These are phyloP conservation scores for Pulveroboletus sp. DNA, from an alignment of 768 basidiomycete genomes.

Conservation along the genomic window DNA sequence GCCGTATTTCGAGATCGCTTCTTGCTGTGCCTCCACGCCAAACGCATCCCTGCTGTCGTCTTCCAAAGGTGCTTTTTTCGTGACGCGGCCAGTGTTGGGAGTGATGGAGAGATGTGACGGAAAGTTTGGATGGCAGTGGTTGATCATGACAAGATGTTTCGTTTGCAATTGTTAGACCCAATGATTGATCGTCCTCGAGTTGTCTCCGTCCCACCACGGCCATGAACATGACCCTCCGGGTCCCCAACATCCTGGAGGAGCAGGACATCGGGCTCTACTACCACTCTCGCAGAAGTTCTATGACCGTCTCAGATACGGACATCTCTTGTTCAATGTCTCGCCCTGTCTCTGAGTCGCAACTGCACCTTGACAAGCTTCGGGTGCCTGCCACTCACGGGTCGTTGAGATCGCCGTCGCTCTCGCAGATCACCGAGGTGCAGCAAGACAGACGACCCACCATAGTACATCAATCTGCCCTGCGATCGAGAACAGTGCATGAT, in stretches of 20 bases:
- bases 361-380: conserved; percentile 3
- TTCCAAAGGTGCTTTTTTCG: not conserved
- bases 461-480: conserved; percentile 30
- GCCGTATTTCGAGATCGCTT: conserved; percentile 68
- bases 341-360: conserved; percentile 14
- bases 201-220: not conserved
- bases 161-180: conserved; percentile 14
- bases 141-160: conserved; percentile 2
- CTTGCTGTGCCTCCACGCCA: conserved; percentile 41
- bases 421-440: conserved; percentile 23
- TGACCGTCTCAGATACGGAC: conserved; percentile 23
- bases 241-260: conserved; percentile 21
- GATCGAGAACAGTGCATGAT: conserved; percentile 48
- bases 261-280: conserved; percentile 29
- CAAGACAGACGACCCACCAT: conserved; percentile 9
- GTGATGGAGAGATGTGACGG: conserved; percentile 41
- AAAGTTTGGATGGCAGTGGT: conserved; percentile 37
- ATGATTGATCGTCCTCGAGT: too few relatives aligned
- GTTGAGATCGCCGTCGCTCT: conserved; percentile 36
- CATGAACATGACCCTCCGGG: conserved; percentile 12
- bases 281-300: conserved; percentile 24
- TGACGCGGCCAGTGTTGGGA: conserved; percentile 19
- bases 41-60: conserved; percentile 18
- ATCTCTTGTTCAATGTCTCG: conserved; percentile 18
- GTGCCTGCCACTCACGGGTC: conserved; percentile 2